Percentiles rank a stretch among this genome's conserved stretches.
phyloP scores from a whole-genome alignment of 768 basidiomycete species.

The Mycena galericulata region DNA sequence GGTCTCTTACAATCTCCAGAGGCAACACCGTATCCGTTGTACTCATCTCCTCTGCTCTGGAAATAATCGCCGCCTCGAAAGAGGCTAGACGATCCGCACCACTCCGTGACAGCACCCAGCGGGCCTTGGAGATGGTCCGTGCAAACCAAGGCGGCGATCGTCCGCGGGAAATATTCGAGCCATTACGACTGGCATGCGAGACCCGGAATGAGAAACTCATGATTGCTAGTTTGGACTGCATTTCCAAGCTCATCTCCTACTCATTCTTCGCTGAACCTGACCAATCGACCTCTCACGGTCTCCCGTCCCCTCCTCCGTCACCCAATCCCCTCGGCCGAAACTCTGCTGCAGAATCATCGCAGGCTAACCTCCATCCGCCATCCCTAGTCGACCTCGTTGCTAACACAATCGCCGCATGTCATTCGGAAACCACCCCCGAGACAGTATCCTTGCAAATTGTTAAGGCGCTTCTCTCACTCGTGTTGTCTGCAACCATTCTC shows the following conservation, averaged over 20 bases:
- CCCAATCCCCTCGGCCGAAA: conserved; percentile 62
- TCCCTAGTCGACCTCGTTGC: conserved; percentile 94
- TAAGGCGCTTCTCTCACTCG: conserved; percentile 90
- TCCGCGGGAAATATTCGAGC: conserved; percentile 93
- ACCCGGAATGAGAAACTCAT: conserved; percentile 93
- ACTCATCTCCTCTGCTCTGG: conserved; percentile 86
- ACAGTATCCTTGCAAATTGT: conserved; percentile 96
- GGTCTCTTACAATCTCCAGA: conserved; percentile 72
- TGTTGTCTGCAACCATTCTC: conserved; percentile 86
- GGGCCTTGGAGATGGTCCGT: conserved; percentile 85
- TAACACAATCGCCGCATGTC: conserved; percentile 93
- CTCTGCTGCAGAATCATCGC: conserved; percentile 57
- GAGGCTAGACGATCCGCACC: conserved; percentile 87
- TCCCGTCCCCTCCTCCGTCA: conserved; percentile 84
- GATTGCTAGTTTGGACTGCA: conserved; percentile 97
- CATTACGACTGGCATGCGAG: conserved; percentile 96
- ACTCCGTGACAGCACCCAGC: conserved; percentile 86
- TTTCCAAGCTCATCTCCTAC: conserved; percentile 97
- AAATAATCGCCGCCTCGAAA: conserved; percentile 87
- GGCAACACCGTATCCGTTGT: conserved; percentile 84
- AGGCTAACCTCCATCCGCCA: conserved; percentile 66
- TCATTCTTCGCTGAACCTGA: conserved; percentile 91
- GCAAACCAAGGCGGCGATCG: conserved; percentile 78
- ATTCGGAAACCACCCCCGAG: conserved; percentile 89
- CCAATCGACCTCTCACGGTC: conserved; percentile 48